Conservation (phyloP, 2,329 filamentous ascomycete genomes). For the Coccinonectria pachysandricola region DNA sequence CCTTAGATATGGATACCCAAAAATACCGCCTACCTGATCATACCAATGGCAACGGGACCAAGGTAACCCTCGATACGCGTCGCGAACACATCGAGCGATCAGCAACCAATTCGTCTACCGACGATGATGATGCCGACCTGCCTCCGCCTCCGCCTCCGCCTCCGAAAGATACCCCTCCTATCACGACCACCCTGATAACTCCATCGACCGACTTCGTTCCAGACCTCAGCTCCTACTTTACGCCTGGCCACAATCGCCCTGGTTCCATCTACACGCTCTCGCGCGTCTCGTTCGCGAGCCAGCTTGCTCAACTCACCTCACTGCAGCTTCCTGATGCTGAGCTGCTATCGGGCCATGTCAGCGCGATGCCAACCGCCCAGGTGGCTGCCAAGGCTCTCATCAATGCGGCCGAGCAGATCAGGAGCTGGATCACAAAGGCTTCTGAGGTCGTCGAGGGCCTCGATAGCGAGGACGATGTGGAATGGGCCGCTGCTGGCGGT, state of each 20-base stretch:
- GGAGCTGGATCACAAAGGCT: slow-evolving; percentile 87
- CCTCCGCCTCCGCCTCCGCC: slow-evolving; percentile 31
- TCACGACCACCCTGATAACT: slow-evolving; percentile 14
- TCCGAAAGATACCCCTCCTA: slow-evolving; percentile 31
- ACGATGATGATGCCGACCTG: slow-evolving; percentile 24
- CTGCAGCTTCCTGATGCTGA: slow-evolving; percentile 80
- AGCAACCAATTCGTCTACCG: slow-evolving; percentile 28
- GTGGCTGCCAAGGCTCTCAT: slow-evolving; percentile 75
- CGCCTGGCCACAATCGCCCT: slow-evolving; percentile 55
- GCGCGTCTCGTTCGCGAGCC: slow-evolving; percentile 82
- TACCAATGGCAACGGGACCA: slow-evolving; percentile 56
- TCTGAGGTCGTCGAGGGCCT: slow-evolving; percentile 79
- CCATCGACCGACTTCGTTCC: slow-evolving; percentile 34
- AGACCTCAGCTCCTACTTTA: slow-evolving; percentile 53
- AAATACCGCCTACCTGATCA: slow-evolving; percentile 67
- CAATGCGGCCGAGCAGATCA: slow-evolving; percentile 83
- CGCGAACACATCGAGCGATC: slow-evolving; percentile 47
- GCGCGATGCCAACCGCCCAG: slow-evolving; percentile 73
- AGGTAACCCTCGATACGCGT: slow-evolving; percentile 47
- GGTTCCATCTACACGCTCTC: slow-evolving; percentile 92
- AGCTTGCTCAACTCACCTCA: slow-evolving; percentile 84
- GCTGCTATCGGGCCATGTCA: slow-evolving; percentile 72
- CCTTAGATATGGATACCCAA: slow-evolving; percentile 57
- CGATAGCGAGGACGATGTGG: slow-evolving; percentile 92
- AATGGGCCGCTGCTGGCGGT: slow-evolving; percentile 88